These are phyloP conservation scores for Cutaneotrichosporon spelunceum DNA, from an alignment of 1,284 basidiomycete species.

Conservation along the genomic window DNA sequence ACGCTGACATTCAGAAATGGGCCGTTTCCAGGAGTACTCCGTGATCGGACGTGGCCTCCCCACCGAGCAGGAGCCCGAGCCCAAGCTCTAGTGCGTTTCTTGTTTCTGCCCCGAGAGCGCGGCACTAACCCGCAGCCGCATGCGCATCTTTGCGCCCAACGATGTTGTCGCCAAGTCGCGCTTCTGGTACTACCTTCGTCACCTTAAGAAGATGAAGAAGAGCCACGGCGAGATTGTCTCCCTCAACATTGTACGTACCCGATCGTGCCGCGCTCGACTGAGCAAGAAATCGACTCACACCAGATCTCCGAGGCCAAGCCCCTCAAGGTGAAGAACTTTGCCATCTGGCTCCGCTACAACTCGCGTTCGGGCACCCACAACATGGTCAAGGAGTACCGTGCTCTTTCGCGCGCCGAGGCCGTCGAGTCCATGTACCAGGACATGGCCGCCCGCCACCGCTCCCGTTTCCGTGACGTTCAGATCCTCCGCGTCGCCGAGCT, in stretches of 20 bases:
- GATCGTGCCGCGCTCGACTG: background rate
- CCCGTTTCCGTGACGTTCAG: constrained; percentile 92
- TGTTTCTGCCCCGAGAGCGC: background rate
- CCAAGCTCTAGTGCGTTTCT: constrained; percentile 59
- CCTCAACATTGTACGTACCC: constrained; percentile 83
- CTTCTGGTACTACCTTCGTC: constrained; percentile 99
- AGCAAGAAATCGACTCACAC: background rate
- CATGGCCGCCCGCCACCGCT: constrained; percentile 98
- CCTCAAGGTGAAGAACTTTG: constrained; percentile 99
- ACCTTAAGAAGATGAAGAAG: constrained; percentile 99
- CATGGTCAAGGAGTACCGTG: constrained; percentile 90
- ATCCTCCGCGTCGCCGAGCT: constrained; percentile 62
- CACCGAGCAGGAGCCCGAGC: constrained; percentile 85
- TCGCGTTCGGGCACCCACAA: constrained; percentile 97
- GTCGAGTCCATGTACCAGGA: constrained; percentile 98
- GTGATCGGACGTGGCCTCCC: constrained; percentile 97
- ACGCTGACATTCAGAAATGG: constrained; percentile 46
- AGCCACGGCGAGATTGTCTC: constrained; percentile 98
- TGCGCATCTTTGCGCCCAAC: constrained; percentile 99
- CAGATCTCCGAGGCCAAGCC: constrained; percentile 98
- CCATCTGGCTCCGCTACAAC: constrained; percentile 99
- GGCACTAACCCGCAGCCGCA: constrained; percentile 58
- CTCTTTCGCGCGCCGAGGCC: constrained; percentile 88
- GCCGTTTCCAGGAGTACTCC: constrained; percentile 75
- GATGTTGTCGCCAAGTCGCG: constrained; percentile 97